Conservation (phyloP, 768 basidiomycete genomes). For the Mycena venus region DNA sequence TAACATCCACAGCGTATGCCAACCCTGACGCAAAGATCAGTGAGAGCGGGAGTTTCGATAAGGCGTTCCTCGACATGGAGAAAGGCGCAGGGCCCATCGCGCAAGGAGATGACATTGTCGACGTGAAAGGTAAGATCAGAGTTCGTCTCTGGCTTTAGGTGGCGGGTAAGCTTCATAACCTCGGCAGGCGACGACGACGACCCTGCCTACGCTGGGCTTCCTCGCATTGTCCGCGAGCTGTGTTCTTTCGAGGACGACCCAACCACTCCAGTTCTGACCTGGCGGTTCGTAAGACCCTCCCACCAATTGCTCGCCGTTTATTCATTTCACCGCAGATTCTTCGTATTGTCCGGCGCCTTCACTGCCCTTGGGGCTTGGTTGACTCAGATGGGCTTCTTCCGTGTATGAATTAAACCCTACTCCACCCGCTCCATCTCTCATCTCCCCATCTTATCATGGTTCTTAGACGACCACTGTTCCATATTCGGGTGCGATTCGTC, state of each 20-base stretch:
- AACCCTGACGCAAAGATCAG: constrained; percentile 16
- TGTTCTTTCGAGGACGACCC: constrained; percentile 41
- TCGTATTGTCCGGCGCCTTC: constrained; percentile 35
- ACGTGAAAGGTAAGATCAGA: constrained; percentile 29
- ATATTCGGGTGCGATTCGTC: constrained; percentile 35
- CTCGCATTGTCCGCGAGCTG: constrained; percentile 40
- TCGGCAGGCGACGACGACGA: constrained; percentile 37
- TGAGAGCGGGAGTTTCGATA: constrained; percentile 23
- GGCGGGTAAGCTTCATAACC: background rate
- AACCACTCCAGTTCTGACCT: constrained; percentile 39
- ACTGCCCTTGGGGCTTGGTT: constrained; percentile 44
- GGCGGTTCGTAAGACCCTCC: constrained; percentile 31
- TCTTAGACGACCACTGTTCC: constrained; percentile 42
- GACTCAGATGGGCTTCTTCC: constrained; percentile 42
- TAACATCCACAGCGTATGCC: constrained; percentile 17
- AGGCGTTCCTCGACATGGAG: constrained; percentile 21
- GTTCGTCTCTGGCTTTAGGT: background rate
- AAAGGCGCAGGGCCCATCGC: constrained; percentile 15
- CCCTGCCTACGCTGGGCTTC: constrained; percentile 36
- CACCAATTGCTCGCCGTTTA: background rate
- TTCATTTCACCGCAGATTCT: constrained; percentile 31
- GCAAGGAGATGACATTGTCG: constrained; percentile 26
- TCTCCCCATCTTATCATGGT: background rate
- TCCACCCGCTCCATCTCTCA: background rate
- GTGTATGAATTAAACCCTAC: constrained; percentile 17